phyloP scores from a whole-genome alignment of 306 rosid species.

The Pterocarpus macrocarpus region DNA sequence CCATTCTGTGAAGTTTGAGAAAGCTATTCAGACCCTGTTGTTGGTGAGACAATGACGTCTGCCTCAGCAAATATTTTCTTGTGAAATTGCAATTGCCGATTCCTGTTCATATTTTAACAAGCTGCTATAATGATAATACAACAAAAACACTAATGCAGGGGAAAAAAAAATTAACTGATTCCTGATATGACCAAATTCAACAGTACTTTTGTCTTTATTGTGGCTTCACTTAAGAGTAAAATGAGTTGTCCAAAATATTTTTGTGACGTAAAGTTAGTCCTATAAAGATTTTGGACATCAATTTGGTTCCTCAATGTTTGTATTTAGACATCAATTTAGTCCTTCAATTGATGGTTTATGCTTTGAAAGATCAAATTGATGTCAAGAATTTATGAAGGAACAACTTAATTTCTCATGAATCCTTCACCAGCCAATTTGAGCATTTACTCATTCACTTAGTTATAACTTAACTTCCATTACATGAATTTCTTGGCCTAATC shows the following conservation, averaged over 20 bases:
- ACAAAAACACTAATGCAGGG: background rate
- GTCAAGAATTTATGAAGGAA: background rate
- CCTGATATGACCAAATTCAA: background rate
- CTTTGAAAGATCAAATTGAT: too few species aligned
- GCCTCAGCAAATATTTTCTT: constrained; percentile 73
- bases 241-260: background rate
- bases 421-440: background rate
- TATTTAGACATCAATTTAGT: background rate
- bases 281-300: too few species aligned
- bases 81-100: constrained; percentile 87
- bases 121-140: background rate
- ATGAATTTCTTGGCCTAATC: background rate
- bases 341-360: background rate
- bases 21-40: constrained; percentile 70
- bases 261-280: background rate
- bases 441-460: background rate
- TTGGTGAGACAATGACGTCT: constrained; percentile 93
- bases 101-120: constrained; percentile 60
- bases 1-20: constrained; percentile 34
- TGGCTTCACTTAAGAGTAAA: too few species aligned
- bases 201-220: background rate
- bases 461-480: background rate
- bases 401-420: background rate
- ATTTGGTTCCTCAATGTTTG: too few species aligned
- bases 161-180: background rate